These are phyloP conservation scores for Penicillium cosmopolitanum DNA, from an alignment of 495 filamentous ascomycete species.

Conservation along the genomic window DNA sequence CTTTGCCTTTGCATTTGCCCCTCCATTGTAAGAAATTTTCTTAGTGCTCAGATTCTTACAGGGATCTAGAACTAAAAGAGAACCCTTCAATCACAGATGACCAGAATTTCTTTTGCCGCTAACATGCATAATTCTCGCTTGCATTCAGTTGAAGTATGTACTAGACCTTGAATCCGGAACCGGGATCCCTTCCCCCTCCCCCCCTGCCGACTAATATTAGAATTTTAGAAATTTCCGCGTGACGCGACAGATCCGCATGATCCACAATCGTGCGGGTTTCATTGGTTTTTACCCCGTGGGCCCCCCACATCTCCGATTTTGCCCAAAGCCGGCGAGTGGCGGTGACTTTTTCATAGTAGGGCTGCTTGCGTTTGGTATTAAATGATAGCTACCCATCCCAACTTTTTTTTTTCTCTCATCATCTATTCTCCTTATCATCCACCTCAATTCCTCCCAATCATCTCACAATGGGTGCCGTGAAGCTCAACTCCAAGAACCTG, in stretches of 20 bases:
- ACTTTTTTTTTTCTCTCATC: neutral
- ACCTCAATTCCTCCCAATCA: constrained; percentile 7
- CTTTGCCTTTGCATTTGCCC: neutral
- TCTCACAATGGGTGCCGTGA: constrained; percentile 43
- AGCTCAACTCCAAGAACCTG: constrained; percentile 45
- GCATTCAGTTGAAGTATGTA: neutral
- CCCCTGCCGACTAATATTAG: constrained; percentile 6
- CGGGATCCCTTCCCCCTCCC: neutral
- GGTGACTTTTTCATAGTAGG: constrained; percentile 3
- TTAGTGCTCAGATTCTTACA: neutral
- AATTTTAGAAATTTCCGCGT: constrained; percentile 7
- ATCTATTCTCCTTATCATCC: constrained; percentile 5
- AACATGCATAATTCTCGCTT: neutral
- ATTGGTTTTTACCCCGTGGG: constrained; percentile 4
- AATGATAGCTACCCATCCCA: neutral
- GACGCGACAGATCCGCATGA: constrained; percentile 3
- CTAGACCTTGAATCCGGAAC: neutral
- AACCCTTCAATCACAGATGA: neutral
- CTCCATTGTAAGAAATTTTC: neutral
- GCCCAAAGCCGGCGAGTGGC: constrained; percentile 6
- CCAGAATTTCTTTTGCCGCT: neutral
- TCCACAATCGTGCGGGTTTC: constrained; percentile 6
- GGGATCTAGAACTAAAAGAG: neutral
- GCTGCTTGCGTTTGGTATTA: neutral
- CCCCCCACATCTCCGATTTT: constrained; percentile 3